Evolutionary conservation across 1,139 yeast genomes (phyloP), one percentile per base, ranked within the genome.

Genomic region (Geotrichum fermentans): DNA sequence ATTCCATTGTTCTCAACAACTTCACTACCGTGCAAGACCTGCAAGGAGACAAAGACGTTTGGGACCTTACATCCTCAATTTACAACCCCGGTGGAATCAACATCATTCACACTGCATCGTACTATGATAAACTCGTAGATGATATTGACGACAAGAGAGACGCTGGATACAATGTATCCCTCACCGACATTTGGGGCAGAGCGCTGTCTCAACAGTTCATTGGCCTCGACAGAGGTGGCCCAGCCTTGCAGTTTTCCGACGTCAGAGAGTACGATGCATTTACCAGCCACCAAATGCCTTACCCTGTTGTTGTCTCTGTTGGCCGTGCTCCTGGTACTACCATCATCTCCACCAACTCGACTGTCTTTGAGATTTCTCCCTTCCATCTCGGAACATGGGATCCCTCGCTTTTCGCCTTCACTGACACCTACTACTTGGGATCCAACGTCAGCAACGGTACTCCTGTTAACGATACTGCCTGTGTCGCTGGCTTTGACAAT

Each of bases 121-220:
- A 81, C 65, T 84, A 82, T 74, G 70, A 73, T 52, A 66, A 68
- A 30, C 74, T 86, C 46, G 61, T 67, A 42, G 77, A 76, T 52
- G 81, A 78, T 43, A 70, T 84, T 29, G 71, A 75, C 26, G 80
- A 61, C 40, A 89, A 90, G 67, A 67, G 71, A 52, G 73, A 80
- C 38, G 95, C 95, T 0, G 96, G 96, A 1, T 90, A 75, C 67
- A 82, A 83, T 47, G 70, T 82, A 29, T 79, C 90, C 4, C 60
- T 90, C 50, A 88, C 96, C 14, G 97, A 89, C 69, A 77, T 85
- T 55, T 90, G 97, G 97, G 96, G 95, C 32, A 75, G 96, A 62
- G 89, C 90, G 1, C 72, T 90, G 45, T 78, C 94, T 0, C 78
- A 82, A 61, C 95, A 87, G 66, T 83, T 83, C 64, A 80, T 89